Evolutionary conservation across 352 stramenopile species (phyloP).

Genomic region (Phytophthora agathidicida): DNA sequence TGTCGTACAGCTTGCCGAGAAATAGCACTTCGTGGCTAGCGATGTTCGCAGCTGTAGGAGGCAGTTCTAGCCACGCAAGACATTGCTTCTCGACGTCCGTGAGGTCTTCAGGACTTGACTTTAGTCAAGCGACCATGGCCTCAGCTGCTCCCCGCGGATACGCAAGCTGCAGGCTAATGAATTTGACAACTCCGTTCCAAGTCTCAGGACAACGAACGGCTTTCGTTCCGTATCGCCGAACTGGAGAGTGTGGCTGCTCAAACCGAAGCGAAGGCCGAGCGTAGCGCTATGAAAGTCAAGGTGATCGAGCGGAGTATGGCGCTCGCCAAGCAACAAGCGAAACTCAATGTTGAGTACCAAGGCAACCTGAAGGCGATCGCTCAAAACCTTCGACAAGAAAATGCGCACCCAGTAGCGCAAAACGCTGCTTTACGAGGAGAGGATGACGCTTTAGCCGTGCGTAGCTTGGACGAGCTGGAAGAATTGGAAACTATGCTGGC

Average conservation of each 20-base stretch:
- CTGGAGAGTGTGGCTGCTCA: slow-evolving; percentile 24
- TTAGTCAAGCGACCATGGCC: no score
- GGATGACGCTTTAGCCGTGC: slow-evolving; percentile 24
- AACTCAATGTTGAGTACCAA: slow-evolving; percentile 39
- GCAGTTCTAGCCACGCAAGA: no score
- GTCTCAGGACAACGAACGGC: slow-evolving; percentile 47
- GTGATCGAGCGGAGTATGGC: slow-evolving; percentile 37
- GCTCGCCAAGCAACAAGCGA: slow-evolving; percentile 39
- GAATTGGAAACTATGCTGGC: slow-evolving; percentile 41
- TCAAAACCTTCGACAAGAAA: slow-evolving; percentile 30
- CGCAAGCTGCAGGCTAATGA: no score
- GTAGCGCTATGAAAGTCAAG: slow-evolving; percentile 29
- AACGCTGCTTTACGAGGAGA: slow-evolving; percentile 30
- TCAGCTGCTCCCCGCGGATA: no score
- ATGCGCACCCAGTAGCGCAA: slow-evolving; percentile 22
- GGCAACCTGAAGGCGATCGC: slow-evolving; percentile 32
- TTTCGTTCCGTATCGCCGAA: slow-evolving; percentile 34
- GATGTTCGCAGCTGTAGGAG: no score
- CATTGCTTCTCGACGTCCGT: no score
- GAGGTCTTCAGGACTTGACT: no score
- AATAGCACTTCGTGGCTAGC: no score
- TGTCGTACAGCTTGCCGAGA: no score
- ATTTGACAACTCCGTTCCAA: slow-evolving; percentile 52
- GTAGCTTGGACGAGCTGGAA: slow-evolving; percentile 51
- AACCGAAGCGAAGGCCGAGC: slow-evolving; percentile 27